Conservation (phyloP, 2,329 filamentous ascomycete species). For the Ophiognomonia clavigignenti-juglandacearum region DNA sequence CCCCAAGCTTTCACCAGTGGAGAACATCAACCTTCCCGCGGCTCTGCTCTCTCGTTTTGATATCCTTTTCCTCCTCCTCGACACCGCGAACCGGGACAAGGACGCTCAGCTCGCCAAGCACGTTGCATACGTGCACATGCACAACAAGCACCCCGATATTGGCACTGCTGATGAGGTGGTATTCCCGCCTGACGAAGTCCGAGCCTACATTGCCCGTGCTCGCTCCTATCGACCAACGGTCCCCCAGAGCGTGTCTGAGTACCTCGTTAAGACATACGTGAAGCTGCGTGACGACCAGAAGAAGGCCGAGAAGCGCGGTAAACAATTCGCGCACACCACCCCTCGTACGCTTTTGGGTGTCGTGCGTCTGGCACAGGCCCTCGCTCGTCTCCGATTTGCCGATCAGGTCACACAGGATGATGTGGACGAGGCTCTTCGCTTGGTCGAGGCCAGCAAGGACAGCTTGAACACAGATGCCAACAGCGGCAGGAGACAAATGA, state of each 20-base stretch:
- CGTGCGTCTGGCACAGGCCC: constrained; percentile 86
- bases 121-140: constrained; percentile 95
- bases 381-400: constrained; percentile 87
- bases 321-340: constrained; percentile 90
- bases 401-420: constrained; percentile 83
- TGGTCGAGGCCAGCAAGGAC: constrained; percentile 91
- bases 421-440: constrained; percentile 87
- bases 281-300: constrained; percentile 89
- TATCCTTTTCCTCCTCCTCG: constrained; percentile 91
- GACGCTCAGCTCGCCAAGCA: constrained; percentile 94
- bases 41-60: constrained; percentile 96
- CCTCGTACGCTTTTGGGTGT: constrained; percentile 90
- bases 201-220: constrained; percentile 91
- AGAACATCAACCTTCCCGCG: constrained; percentile 99
- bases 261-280: constrained; percentile 96
- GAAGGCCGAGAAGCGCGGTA: constrained; percentile 83
- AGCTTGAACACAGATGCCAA: constrained; percentile 69
- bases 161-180: constrained; percentile 53
- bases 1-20: constrained; percentile 90
- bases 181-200: constrained; percentile 88
- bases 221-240: constrained; percentile 84
- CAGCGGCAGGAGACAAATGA: constrained; percentile 62
- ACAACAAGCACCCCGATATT: constrained; percentile 84
- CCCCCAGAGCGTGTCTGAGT: constrained; percentile 81
- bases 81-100: constrained; percentile 82